A percentile compares a stretch with the other conserved stretches of the same genome.
Conservation (phyloP, 805 yeast species). For the Candida railenensis region DNA sequence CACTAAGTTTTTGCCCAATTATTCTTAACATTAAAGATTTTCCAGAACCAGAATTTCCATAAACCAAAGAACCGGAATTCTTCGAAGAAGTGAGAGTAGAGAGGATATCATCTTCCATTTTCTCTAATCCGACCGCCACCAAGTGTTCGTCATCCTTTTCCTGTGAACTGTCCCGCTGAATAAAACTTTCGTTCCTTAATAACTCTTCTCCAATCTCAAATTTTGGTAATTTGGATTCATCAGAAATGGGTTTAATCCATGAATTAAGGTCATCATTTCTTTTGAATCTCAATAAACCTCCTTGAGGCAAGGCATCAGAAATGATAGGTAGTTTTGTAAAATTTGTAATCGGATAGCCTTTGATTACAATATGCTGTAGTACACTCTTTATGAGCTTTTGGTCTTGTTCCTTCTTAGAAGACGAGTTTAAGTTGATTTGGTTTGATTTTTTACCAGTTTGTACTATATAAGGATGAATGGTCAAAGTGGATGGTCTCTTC, state of each 20-base stretch:
- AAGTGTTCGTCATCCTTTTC: conserved; percentile 7
- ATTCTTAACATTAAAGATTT: conserved; percentile 57
- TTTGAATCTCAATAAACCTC: conserved; percentile 58
- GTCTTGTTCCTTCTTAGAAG: conserved; percentile 26
- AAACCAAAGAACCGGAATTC: conserved; percentile 56
- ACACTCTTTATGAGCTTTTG: background rate
- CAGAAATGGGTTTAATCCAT: conserved; percentile 40
- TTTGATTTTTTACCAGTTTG: conserved; percentile 31
- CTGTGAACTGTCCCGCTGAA: conserved; percentile 12
- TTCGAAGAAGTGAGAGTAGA: conserved; percentile 42
- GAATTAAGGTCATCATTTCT: conserved; percentile 39
- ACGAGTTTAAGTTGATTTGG: conserved; percentile 25
- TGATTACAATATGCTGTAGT: background rate
- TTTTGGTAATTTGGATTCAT: conserved; percentile 23
- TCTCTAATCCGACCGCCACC: conserved; percentile 58
- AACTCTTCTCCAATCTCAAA: conserved; percentile 54
- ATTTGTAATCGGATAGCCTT: conserved; percentile 47
- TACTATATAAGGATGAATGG: conserved; percentile 56
- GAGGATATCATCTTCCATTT: conserved; percentile 36
- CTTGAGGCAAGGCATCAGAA: conserved; percentile 49
- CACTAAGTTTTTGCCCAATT: conserved; percentile 34
- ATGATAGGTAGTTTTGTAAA: conserved; percentile 51
- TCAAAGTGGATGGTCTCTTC: conserved; percentile 38
- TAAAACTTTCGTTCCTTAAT: conserved; percentile 43
- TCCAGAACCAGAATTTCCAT: conserved; percentile 83